phyloP scores from a whole-genome alignment of 768 basidiomycete species.

The Rhizopogon vinicolor region DNA sequence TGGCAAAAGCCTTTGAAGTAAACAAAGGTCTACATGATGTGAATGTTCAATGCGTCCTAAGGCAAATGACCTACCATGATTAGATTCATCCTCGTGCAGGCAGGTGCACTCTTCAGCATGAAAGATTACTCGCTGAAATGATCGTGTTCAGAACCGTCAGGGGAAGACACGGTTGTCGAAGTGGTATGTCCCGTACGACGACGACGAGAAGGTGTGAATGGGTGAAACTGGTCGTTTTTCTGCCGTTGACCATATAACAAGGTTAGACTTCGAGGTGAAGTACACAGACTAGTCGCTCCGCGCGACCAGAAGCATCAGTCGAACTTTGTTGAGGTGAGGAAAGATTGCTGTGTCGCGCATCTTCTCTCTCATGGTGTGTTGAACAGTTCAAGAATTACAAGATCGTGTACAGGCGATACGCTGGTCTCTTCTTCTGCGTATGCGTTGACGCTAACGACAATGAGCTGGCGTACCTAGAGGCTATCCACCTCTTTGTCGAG shows the following conservation, averaged over 20 bases:
- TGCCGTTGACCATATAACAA: constrained; percentile 23
- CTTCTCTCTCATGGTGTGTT: constrained; percentile 4
- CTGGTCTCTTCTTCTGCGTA: constrained; percentile 95
- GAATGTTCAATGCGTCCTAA: background rate
- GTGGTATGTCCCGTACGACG: constrained; percentile 99
- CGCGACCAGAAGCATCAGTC: constrained; percentile 99
- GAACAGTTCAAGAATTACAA: constrained; percentile 94
- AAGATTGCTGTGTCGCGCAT: background rate
- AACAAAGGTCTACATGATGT: constrained; percentile 1
- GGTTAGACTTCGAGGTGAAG: constrained; percentile 94
- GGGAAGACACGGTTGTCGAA: constrained; percentile 96
- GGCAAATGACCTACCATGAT: constrained; percentile 58
- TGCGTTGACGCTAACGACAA: constrained; percentile 99
- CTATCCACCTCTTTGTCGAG: constrained; percentile 97
- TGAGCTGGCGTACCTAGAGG: constrained; percentile 94
- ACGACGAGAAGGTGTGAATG: constrained; percentile 87
- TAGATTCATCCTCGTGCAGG: constrained; percentile 96
- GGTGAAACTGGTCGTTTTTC: background rate
- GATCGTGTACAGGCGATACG: constrained; percentile 94
- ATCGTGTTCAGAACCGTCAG: constrained; percentile 75
- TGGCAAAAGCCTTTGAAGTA: constrained; percentile 8
- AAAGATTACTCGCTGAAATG: background rate
- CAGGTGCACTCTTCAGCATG: constrained; percentile 24
- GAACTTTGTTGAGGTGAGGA: constrained; percentile 90
- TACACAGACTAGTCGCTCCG: constrained; percentile 93